phyloP scores from a whole-genome alignment of 495 filamentous ascomycete genomes.

The Talaromyces liani region DNA sequence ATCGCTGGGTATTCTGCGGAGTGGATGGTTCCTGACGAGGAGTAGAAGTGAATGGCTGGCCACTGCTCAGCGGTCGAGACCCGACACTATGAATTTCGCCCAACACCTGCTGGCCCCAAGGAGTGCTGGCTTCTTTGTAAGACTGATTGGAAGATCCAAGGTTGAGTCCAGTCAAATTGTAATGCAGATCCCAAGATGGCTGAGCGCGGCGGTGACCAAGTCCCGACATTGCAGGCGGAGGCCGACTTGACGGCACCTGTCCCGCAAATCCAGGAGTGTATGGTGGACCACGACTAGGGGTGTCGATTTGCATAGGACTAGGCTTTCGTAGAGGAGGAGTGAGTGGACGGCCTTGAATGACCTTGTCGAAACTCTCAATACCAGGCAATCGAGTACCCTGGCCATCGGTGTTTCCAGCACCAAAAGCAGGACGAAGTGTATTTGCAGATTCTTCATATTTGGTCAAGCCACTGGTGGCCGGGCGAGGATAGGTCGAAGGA shows the following conservation, averaged over 20 bases:
- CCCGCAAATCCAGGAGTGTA: slow-evolving; percentile 38
- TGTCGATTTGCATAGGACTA: slow-evolving; percentile 65
- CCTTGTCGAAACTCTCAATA: slow-evolving; percentile 83
- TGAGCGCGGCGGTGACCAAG: slow-evolving; percentile 54
- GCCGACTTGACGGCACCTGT: slow-evolving; percentile 35
- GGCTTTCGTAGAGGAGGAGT: slow-evolving; percentile 56
- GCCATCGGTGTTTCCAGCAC: slow-evolving; percentile 36
- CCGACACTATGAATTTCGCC: slow-evolving; percentile 34
- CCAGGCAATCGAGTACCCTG: slow-evolving; percentile 66
- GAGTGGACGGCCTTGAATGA: slow-evolving; percentile 48
- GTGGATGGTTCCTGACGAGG: slow-evolving; percentile 25
- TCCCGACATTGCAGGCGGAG: slow-evolving; percentile 40
- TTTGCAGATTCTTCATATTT: slow-evolving; percentile 53
- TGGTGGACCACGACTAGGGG: slow-evolving; percentile 29
- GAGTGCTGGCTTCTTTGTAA: slow-evolving; percentile 25
- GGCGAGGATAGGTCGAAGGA: slow-evolving; percentile 63
- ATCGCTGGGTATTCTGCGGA: slow-evolving; percentile 54
- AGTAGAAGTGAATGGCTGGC: slow-evolving; percentile 26
- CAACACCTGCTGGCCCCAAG: slow-evolving; percentile 47
- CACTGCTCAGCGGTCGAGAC: slow-evolving; percentile 35
- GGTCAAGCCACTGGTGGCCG: slow-evolving; percentile 51
- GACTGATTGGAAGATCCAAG: slow-evolving; percentile 38
- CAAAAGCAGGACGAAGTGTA: slow-evolving; percentile 44
- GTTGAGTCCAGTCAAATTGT: slow-evolving; percentile 65
- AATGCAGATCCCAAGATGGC: slow-evolving; percentile 72